Evolutionary conservation across 306 rosid species (phyloP).

Genomic region (Vigna unguiculata): DNA sequence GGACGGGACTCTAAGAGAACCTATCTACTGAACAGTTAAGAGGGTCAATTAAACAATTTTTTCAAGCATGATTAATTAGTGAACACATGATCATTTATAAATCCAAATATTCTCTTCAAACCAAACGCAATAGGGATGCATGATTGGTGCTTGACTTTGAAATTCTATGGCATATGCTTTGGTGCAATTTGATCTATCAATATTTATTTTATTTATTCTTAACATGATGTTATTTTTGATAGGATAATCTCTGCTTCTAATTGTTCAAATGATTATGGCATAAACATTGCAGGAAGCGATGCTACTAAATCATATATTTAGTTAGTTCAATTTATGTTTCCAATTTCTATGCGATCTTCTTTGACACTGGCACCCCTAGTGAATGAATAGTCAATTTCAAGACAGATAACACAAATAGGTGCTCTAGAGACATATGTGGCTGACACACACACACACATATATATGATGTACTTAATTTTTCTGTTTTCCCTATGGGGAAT

Average conservation of each 20-base stretch:
- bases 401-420: neutral
- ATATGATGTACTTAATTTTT: neutral
- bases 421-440: slow-evolving; percentile 13
- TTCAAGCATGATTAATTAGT: slow-evolving; percentile 24
- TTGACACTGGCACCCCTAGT: slow-evolving; percentile 18
- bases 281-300: neutral
- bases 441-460: neutral
- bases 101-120: slow-evolving; percentile 16
- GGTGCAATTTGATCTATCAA: slow-evolving; percentile 1
- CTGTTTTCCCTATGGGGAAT: neutral
- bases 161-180: slow-evolving; percentile 3
- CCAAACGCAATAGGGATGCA: slow-evolving; percentile 15
- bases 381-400: slow-evolving; percentile 24
- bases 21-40: slow-evolving; percentile 29
- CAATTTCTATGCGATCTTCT: slow-evolving; percentile 6
- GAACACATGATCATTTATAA: neutral
- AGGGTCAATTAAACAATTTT: slow-evolving; percentile 23
- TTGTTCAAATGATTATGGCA: slow-evolving; percentile 13
- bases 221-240: slow-evolving; percentile 4
- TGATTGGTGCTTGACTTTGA: slow-evolving; percentile 20
- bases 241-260: slow-evolving; percentile 14
- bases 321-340: slow-evolving; percentile 2
- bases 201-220: slow-evolving; percentile 12
- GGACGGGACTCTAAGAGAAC: neutral
- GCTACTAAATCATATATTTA: neutral